Percentiles rank a stretch among this genome's conserved stretches.
phyloP scores from a whole-genome alignment of 164 flowering plant species.

The grape (Vitis vinifera) region DNA sequence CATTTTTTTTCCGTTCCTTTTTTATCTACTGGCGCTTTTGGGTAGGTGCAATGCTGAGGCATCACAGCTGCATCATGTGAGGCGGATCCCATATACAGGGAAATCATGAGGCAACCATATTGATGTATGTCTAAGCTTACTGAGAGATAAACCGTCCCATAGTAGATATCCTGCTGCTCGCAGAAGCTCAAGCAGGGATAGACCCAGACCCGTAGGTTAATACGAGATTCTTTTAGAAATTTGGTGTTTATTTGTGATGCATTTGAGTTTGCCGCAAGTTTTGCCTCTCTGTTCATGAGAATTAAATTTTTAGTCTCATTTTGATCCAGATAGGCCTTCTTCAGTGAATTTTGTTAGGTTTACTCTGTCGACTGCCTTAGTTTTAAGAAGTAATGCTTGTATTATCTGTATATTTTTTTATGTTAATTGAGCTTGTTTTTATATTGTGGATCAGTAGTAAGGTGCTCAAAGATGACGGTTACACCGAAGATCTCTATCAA shows the following conservation, averaged over 20 bases:
- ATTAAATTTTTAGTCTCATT: too few species aligned
- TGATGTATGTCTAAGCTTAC: background rate
- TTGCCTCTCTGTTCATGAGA: too few species aligned
- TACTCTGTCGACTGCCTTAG: too few species aligned
- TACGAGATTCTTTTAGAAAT: too few species aligned
- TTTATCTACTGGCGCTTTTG: background rate
- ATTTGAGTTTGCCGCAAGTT: too few species aligned
- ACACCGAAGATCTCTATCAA: constrained; percentile 67
- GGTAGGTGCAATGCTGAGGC: constrained; percentile 9
- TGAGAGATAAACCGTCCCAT: background rate
- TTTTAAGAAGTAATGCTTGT: too few species aligned
- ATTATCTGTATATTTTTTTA: background rate
- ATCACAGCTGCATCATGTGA: background rate
- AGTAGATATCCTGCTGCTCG: too few species aligned
- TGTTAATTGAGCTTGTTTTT: background rate
- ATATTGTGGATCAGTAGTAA: constrained; percentile 9
- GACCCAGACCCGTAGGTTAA: too few species aligned
- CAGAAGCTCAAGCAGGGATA: too few species aligned
- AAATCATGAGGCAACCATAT: constrained; percentile 4
- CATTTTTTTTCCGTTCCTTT: background rate
- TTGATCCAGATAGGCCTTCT: too few species aligned
- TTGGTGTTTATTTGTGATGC: too few species aligned
- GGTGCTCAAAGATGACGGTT: constrained; percentile 67
- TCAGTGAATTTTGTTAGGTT: too few species aligned
- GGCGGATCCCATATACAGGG: constrained; percentile 6